Evolutionary conservation across 495 filamentous ascomycete species (phyloP).

Genomic region (Aspergillus coremiiformis): DNA sequence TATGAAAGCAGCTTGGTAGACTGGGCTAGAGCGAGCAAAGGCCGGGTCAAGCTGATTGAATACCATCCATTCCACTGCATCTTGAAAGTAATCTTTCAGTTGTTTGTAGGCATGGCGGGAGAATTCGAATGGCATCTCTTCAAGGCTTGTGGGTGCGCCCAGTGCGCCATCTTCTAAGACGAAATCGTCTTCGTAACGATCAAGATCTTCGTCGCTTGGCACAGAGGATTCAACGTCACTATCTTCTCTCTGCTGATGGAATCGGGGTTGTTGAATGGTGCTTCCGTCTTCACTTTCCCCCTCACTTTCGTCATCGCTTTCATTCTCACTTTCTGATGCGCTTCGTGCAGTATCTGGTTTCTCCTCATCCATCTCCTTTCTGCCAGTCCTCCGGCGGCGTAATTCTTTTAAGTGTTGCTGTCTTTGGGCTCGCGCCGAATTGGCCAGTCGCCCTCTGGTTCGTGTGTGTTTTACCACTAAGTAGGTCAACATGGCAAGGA

Average conservation of each 20-base stretch:
- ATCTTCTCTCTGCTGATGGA: conserved; percentile 13
- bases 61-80: conserved; percentile 77
- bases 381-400: conserved; percentile 50
- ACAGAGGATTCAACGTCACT: conserved; percentile 33
- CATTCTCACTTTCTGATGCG: conserved; percentile 13
- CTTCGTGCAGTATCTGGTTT: conserved; percentile 24
- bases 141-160: conserved; percentile 49
- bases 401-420: conserved; percentile 47
- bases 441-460: conserved; percentile 33
- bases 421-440: conserved; percentile 37
- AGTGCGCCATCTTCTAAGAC: conserved; percentile 62
- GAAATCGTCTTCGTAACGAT: conserved; percentile 65
- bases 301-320: conserved; percentile 8
- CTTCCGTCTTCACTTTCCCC: conserved; percentile 17
- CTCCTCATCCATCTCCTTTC: conserved; percentile 37
- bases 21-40: conserved; percentile 54
- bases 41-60: conserved; percentile 68
- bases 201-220: conserved; percentile 34
- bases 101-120: conserved; percentile 58
- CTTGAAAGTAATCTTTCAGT: conserved; percentile 67
- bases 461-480: conserved; percentile 34
- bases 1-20: conserved; percentile 64
- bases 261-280: conserved; percentile 8
- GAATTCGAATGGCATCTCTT: conserved; percentile 65
- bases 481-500: conserved; percentile 4